Percentiles rank a stretch among this genome's conserved stretches.
Evolutionary conservation across 352 stramenopile genomes (phyloP).

Genomic region (Pythium dissotocum): DNA sequence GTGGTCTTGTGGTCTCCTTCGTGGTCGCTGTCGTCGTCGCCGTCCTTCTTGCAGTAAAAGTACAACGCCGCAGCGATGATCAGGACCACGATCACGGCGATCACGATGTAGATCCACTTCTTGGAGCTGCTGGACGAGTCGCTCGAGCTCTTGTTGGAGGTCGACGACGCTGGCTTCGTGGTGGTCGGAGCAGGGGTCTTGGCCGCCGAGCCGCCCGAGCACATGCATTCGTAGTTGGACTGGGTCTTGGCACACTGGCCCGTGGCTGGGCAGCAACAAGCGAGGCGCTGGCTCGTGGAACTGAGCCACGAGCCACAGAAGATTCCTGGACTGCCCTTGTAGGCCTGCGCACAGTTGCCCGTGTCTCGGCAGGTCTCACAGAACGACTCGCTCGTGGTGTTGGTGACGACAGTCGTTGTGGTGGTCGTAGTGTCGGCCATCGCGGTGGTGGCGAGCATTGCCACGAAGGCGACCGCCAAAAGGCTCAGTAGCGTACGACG

Average conservation of each 20-base stretch:
- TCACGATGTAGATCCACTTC: too few relatives aligned
- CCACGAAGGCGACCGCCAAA: neutral
- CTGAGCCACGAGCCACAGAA: conserved; percentile 31
- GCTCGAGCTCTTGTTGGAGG: neutral
- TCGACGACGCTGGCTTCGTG: neutral
- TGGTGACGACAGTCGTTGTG: neutral
- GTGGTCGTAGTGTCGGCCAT: neutral
- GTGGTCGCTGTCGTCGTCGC: conserved; percentile 1
- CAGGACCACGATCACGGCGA: too few relatives aligned
- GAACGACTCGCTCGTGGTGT: conserved; percentile 8
- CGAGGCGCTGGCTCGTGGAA: conserved; percentile 16
- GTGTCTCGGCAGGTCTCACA: conserved; percentile 28
- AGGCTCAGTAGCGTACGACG: neutral
- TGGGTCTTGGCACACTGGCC: conserved; percentile 14
- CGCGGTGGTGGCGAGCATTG: neutral
- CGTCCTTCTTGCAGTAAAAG: too few relatives aligned
- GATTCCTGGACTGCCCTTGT: conserved; percentile 20
- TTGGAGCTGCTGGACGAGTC: neutral
- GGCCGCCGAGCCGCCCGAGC: conserved; percentile 2
- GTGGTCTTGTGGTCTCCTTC: neutral
- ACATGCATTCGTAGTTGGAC: conserved; percentile 29
- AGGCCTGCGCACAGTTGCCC: conserved; percentile 26
- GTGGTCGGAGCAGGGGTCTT: conserved; percentile 1
- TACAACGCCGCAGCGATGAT: too few relatives aligned
- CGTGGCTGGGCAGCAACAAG: conserved; percentile 30